Percentiles rank a stretch among this genome's conserved stretches.
phyloP scores from a whole-genome alignment of 2,329 filamentous ascomycete species.

The Daldinia sp. region DNA sequence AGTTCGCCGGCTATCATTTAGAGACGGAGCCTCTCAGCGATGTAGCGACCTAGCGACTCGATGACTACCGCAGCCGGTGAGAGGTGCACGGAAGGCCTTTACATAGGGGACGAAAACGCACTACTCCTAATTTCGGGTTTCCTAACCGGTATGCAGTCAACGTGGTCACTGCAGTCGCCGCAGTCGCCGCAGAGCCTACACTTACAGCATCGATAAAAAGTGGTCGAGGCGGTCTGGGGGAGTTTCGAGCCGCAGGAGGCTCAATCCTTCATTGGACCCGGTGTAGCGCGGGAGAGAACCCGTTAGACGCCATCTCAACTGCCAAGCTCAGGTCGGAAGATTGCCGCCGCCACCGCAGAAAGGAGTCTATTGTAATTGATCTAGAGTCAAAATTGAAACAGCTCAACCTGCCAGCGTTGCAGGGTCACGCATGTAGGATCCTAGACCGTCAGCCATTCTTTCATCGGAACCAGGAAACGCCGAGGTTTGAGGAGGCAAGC shows the following conservation, averaged over 20 bases:
- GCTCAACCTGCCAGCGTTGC: constrained; percentile 3
- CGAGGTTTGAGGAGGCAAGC: constrained; percentile 4
- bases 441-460: constrained; percentile 6
- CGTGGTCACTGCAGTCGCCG: too few relatives aligned
- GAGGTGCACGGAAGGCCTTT: not conserved
- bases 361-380: constrained; percentile 2
- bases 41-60: not conserved
- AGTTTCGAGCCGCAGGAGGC: not conserved
- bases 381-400: constrained; percentile 4
- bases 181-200: too few relatives aligned
- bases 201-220: not conserved
- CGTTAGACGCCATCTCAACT: constrained; percentile 5
- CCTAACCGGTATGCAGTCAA: not conserved
- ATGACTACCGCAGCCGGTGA: constrained; percentile 24
- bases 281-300: not conserved
- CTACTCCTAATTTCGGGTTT: not conserved
- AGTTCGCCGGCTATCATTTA: constrained; percentile 20
- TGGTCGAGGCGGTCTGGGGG: constrained; percentile 10
- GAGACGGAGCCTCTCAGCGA: constrained; percentile 12
- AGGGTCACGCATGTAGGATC: constrained; percentile 15
- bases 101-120: not conserved
- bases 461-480: constrained; percentile 12
- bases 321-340: constrained; percentile 21
- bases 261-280: constrained; percentile 7
- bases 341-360: constrained; percentile 9